Percentiles rank a stretch among this genome's conserved stretches.
These are phyloP conservation scores for Phytophthora meadii DNA, from an alignment of 352 stramenopile genomes.

Conservation along the genomic window DNA sequence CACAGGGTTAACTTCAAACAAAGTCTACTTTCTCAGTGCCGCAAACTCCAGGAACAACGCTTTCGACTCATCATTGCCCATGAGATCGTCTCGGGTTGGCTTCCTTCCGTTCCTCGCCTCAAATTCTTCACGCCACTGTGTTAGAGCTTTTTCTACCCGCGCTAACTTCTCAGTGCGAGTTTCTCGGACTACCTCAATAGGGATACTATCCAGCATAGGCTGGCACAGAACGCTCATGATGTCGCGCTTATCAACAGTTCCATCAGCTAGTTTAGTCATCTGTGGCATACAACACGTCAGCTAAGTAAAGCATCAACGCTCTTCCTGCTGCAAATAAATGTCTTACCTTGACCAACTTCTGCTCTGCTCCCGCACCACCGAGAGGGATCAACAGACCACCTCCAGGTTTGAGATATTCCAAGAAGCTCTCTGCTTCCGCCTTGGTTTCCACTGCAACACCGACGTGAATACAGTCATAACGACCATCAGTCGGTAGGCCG, in stretches of 20 bases:
- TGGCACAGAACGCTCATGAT: slow-evolving; percentile 90
- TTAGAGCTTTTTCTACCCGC: slow-evolving; percentile 66
- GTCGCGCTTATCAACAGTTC: slow-evolving; percentile 66
- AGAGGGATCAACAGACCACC: slow-evolving; percentile 77
- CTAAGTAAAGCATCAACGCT: not conserved
- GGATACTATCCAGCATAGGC: slow-evolving; percentile 70
- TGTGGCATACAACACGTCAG: slow-evolving; percentile 27
- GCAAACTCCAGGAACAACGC: slow-evolving; percentile 80
- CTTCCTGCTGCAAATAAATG: not conserved
- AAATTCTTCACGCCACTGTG: slow-evolving; percentile 73
- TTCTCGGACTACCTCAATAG: slow-evolving; percentile 55
- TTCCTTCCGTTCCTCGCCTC: slow-evolving; percentile 55
- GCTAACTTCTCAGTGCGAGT: slow-evolving; percentile 65
- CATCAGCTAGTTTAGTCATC: slow-evolving; percentile 76
- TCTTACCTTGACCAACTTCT: slow-evolving; percentile 84
- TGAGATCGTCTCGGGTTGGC: slow-evolving; percentile 74
- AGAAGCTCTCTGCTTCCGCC: slow-evolving; percentile 68
- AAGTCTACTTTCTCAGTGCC: slow-evolving; percentile 63
- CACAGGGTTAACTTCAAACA: not conserved
- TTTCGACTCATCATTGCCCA: slow-evolving; percentile 58
- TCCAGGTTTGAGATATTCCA: slow-evolving; percentile 72
- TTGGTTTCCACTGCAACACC: slow-evolving; percentile 84
- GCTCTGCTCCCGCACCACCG: slow-evolving; percentile 60
- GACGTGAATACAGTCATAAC: slow-evolving; percentile 84
- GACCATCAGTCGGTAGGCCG: slow-evolving; percentile 32